phyloP scores from a whole-genome alignment of 2,329 filamentous ascomycete genomes.

The Sclerotinia nivalis region DNA sequence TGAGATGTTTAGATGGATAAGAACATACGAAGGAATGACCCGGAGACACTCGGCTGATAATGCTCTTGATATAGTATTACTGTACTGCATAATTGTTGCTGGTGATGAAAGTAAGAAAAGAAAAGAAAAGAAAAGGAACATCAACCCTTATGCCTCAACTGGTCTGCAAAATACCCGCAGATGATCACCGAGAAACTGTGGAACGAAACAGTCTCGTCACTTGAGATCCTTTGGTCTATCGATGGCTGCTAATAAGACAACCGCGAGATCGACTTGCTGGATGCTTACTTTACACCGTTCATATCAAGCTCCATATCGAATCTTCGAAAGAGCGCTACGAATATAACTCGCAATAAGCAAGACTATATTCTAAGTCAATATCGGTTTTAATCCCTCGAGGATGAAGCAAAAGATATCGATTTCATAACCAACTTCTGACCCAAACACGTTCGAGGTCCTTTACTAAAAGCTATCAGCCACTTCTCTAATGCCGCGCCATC shows the following conservation, averaged over 20 bases:
- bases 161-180: constrained; percentile 33
- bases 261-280: not conserved
- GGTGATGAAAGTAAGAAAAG: not conserved
- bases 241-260: not conserved
- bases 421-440: constrained; percentile 30
- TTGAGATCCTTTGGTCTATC: constrained; percentile 35
- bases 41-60: too few species aligned
- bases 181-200: constrained; percentile 32
- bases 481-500: constrained; percentile 20
- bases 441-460: constrained; percentile 46
- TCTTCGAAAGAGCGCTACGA: constrained; percentile 40
- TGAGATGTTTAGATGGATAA: not conserved
- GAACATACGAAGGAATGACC: not conserved
- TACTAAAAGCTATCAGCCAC: constrained; percentile 46
- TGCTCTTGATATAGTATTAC: not conserved
- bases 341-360: constrained; percentile 41
- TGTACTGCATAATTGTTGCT: not conserved
- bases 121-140: not conserved
- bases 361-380: constrained; percentile 20
- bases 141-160: not conserved
- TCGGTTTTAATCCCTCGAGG: not conserved
- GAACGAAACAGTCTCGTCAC: constrained; percentile 39
- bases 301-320: constrained; percentile 39
- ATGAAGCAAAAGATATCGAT: not conserved
- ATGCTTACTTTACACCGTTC: constrained; percentile 30